Evolutionary conservation across 1,284 basidiomycete genomes (phyloP).

Genomic region (Apiotrichum akiyoshidainum): DNA sequence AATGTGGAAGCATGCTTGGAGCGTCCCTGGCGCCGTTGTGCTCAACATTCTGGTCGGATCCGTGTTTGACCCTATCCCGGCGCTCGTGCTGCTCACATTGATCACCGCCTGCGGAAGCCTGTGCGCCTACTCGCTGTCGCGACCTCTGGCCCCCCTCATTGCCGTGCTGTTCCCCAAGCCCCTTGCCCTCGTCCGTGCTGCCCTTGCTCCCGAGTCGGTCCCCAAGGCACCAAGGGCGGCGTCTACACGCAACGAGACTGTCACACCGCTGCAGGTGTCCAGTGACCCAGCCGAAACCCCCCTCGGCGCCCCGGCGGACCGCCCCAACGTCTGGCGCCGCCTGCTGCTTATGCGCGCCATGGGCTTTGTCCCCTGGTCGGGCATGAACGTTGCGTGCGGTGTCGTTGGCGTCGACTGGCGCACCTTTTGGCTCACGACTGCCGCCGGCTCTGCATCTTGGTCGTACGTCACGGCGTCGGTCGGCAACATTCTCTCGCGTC

Average conservation of each 20-base stretch:
- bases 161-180: constrained; percentile 75
- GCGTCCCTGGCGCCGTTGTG: constrained; percentile 82
- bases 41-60: constrained; percentile 90
- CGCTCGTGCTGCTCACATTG: constrained; percentile 70
- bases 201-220: constrained; percentile 38
- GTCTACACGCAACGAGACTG: constrained; percentile 34
- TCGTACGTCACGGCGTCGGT: constrained; percentile 50
- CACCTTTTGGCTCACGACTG: constrained; percentile 70
- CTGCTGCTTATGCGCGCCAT: constrained; percentile 78
- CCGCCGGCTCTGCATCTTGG: constrained; percentile 84
- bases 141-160: constrained; percentile 78
- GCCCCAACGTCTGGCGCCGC: constrained; percentile 68
- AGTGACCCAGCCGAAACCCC: constrained; percentile 28
- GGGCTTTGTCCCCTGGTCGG: constrained; percentile 88
- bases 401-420: constrained; percentile 81
- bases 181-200: constrained; percentile 61
- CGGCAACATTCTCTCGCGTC: constrained; percentile 47
- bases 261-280: constrained; percentile 43
- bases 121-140: constrained; percentile 70
- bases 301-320: constrained; percentile 27
- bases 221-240: constrained; percentile 13
- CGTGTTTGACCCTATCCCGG: constrained; percentile 72
- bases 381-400: constrained; percentile 88
- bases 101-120: constrained; percentile 83
- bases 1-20: constrained; percentile 93